Evolutionary conservation across 1,139 yeast genomes (phyloP), one percentile per base, ranked within the genome.

Genomic region (Yamadazyma buinensis): DNA sequence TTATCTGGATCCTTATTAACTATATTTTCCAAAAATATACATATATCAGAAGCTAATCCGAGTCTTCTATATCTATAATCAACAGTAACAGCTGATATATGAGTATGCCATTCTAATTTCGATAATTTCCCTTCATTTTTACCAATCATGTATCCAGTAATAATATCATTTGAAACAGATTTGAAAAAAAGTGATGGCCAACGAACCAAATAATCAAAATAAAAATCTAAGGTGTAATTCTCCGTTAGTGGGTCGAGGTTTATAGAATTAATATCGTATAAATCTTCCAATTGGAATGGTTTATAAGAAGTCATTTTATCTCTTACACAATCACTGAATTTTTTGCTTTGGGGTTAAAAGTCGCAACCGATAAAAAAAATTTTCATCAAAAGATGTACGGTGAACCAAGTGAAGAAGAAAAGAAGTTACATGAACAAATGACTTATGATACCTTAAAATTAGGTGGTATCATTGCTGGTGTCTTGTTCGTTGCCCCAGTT

Each of bases 101-200:
- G 99, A 1, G 95, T 79, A 53, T 94, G 99, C 95, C 97, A 92
- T 45, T 88, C 95, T 36, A 72, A 76, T 13, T 72, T 77, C 15
- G 67, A 63, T 26, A 67, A 43, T 36, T 61, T 51, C 1, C 98
- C 98, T 57, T 94, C 98, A 3, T 95, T 82, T 58, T 94, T 94
- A n/a, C 95, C 98, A 77, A 94, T 80, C 95, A 94, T 81, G 51
- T 84, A 84, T 0, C 92, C 94, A 30, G 82, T 76, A 15, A 75
- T 67, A 30, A 62, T 64, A n/a, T 44, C 51, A 40, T 39, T 33
- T 31, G 57, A 39, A 6, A 61, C 60, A 11, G 90, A 77, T 54
- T 86, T 84, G 72, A 88, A 90, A 59, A 90, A 84, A 37, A 94
- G 65, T 22, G 88, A 72, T 3, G 98, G 97, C 97, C 97, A 90